A percentile compares a stretch with the other conserved stretches of the same genome.
Conservation (phyloP, 441 rosid genomes). For the Breynia disticha region DNA sequence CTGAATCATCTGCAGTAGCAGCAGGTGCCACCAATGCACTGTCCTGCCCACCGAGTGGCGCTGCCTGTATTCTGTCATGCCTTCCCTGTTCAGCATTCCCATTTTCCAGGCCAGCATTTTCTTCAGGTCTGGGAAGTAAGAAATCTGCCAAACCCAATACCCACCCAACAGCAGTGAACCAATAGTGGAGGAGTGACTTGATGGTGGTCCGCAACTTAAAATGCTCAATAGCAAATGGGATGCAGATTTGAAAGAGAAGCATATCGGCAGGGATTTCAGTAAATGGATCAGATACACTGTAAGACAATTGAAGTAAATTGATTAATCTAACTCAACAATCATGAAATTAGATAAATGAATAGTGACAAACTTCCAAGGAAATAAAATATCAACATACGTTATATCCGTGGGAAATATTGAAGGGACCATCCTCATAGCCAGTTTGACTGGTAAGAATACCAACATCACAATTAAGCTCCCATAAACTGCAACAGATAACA, state of each 20-base stretch:
- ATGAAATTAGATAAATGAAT: constrained; percentile 9
- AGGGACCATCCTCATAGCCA: constrained; percentile 83
- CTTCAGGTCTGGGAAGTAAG: constrained; percentile 74
- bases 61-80: constrained; percentile 56
- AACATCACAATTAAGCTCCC: constrained; percentile 96
- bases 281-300: constrained; percentile 93
- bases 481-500: constrained; percentile 88
- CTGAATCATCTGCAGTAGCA: constrained; percentile 40
- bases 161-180: constrained; percentile 93
- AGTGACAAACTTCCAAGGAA: background rate
- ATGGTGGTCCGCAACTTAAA: constrained; percentile 82
- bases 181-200: constrained; percentile 77
- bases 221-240: constrained; percentile 91
- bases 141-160: constrained; percentile 81
- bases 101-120: constrained; percentile 59
- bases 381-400: constrained; percentile 45
- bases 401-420: constrained; percentile 92
- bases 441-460: constrained; percentile 94
- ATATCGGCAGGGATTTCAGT: constrained; percentile 98
- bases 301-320: constrained; percentile 5
- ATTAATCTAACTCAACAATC: background rate
- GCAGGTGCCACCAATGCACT: constrained; percentile 51
- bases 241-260: constrained; percentile 95
- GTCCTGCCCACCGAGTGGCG: constrained; percentile 55
- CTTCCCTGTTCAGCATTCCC: constrained; percentile 64